These are phyloP conservation scores for Penicillium nucicola DNA, from an alignment of 495 filamentous ascomycete genomes.

Conservation along the genomic window DNA sequence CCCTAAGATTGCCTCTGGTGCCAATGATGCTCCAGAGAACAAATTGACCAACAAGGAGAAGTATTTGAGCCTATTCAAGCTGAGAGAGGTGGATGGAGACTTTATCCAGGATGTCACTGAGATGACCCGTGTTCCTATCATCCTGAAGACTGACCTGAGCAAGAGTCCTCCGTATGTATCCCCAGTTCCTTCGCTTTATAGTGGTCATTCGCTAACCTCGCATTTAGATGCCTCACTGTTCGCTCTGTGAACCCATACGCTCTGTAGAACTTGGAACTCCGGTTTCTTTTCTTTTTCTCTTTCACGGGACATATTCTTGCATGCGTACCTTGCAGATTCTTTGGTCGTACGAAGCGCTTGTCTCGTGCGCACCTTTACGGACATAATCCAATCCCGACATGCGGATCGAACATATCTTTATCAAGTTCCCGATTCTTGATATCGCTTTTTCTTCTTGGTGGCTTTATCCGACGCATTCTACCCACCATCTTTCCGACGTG, in stretches of 20 bases:
- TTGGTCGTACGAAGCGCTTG: slow-evolving; percentile 11
- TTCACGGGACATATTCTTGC: slow-evolving; percentile 28
- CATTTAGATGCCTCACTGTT: slow-evolving; percentile 84
- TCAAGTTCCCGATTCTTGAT: slow-evolving; percentile 13
- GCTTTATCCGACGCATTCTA: slow-evolving; percentile 1
- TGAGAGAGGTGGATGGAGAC: slow-evolving; percentile 89
- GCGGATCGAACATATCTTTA: slow-evolving; percentile 30
- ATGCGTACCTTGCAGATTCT: slow-evolving; percentile 27
- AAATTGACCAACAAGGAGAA: slow-evolving; percentile 93
- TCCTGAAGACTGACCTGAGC: slow-evolving; percentile 94
- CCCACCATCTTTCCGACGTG: slow-evolving; percentile 14
- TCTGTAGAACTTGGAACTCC: slow-evolving; percentile 48
- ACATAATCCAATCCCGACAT: slow-evolving; percentile 23
- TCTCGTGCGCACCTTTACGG: slow-evolving; percentile 13
- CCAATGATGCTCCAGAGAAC: slow-evolving; percentile 66
- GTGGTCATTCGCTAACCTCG: slow-evolving; percentile 32
- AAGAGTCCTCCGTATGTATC: slow-evolving; percentile 96
- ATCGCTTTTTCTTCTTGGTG: slow-evolving; percentile 3
- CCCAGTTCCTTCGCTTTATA: background rate
- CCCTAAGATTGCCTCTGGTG: slow-evolving; percentile 76
- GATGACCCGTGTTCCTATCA: slow-evolving; percentile 94
- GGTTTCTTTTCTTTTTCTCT: slow-evolving; percentile 12
- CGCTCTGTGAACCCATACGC: slow-evolving; percentile 96
- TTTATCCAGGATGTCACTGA: slow-evolving; percentile 98
- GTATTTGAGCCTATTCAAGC: slow-evolving; percentile 83